Evolutionary conservation across 2,329 filamentous ascomycete species (phyloP).

Genomic region (Byssoonygena ceratinophila): DNA sequence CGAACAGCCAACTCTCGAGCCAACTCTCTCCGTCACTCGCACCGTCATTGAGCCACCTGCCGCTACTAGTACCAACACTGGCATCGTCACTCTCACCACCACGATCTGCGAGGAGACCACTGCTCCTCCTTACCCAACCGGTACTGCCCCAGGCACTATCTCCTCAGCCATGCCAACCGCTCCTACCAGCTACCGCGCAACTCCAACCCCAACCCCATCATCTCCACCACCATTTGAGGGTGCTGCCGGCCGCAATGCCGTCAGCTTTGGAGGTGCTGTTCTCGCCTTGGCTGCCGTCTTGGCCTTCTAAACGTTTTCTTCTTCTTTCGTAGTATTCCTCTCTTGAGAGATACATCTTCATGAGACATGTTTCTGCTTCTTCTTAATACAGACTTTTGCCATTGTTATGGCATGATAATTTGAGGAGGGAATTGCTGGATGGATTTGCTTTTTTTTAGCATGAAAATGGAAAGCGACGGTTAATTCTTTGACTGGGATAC

Average conservation of each 20-base stretch:
- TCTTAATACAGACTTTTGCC: neutral
- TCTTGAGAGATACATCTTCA: constrained; percentile 6
- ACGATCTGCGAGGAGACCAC: constrained; percentile 20
- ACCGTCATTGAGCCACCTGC: constrained; percentile 10
- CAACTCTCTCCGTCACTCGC: constrained; percentile 11
- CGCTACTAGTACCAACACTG: constrained; percentile 5
- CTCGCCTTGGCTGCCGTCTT: constrained; percentile 16
- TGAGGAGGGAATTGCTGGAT: neutral
- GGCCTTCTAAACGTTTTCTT: constrained; percentile 16
- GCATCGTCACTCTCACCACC: constrained; percentile 18
- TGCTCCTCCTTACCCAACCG: constrained; percentile 16
- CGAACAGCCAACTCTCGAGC: too few relatives aligned
- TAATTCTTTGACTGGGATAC: constrained; percentile 2
- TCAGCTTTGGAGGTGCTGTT: constrained; percentile 15
- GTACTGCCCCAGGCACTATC: constrained; percentile 15
- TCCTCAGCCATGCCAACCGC: constrained; percentile 9
- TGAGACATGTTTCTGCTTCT: constrained; percentile 5
- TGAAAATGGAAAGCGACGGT: constrained; percentile 11
- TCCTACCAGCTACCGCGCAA: constrained; percentile 8
- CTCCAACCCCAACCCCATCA: constrained; percentile 13
- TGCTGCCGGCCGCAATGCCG: constrained; percentile 16
- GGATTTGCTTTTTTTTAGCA: neutral
- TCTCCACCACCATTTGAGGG: constrained; percentile 12
- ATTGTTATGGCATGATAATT: neutral
- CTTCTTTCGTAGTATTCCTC: neutral